Conservation (phyloP, 306 rosid genomes). For the Cucurbita ficifolia region DNA sequence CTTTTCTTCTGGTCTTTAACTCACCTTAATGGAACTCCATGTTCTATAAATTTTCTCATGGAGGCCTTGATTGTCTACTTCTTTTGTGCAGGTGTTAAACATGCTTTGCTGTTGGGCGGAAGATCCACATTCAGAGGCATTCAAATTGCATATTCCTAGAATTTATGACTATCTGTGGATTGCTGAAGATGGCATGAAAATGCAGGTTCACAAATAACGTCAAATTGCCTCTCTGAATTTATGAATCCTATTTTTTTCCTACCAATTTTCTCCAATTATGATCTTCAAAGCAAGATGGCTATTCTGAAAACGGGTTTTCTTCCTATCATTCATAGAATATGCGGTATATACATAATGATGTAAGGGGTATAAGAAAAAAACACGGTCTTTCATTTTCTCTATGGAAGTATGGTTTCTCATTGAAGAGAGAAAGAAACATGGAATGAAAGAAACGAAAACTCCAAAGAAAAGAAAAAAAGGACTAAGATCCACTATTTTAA, state of each 20-base stretch:
- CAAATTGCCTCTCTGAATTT: not conserved
- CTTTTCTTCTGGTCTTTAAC: not conserved
- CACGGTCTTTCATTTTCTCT: not conserved
- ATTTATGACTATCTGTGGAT: conserved; percentile 62
- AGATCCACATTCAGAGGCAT: conserved; percentile 76
- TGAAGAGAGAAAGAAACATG: not conserved
- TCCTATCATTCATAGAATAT: not conserved
- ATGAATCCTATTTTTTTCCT: not conserved
- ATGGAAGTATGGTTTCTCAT: not conserved
- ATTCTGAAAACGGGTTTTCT: not conserved
- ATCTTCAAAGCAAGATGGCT: not conserved
- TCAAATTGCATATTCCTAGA: conserved; percentile 78
- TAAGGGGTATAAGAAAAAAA: not conserved
- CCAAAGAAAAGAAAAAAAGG: not conserved
- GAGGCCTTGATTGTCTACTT: conserved; percentile 6
- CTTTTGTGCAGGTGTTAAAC: conserved; percentile 57
- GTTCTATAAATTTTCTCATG: not conserved
- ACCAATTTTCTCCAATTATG: not conserved
- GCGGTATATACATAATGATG: not conserved
- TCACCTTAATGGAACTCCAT: not conserved
- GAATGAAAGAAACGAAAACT: not conserved
- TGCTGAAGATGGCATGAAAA: conserved; percentile 96
- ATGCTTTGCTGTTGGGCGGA: conserved; percentile 90
- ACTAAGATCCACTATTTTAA: not conserved
- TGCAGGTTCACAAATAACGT: conserved; percentile 39